Evolutionary conservation across 306 rosid genomes (phyloP).

Genomic region (Gynostemma pentaphyllum): DNA sequence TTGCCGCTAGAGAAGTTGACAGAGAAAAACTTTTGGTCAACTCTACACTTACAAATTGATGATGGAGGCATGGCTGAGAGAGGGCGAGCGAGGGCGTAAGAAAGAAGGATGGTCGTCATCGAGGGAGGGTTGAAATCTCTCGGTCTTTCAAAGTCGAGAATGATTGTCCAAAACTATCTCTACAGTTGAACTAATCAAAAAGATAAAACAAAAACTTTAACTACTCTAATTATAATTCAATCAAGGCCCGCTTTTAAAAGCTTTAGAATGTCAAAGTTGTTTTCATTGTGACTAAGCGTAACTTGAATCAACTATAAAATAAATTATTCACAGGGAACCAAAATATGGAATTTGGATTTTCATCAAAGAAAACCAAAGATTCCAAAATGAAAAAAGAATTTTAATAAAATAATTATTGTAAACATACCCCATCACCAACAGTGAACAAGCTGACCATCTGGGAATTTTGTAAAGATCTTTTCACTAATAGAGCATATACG

Average conservation of each 20-base stretch:
- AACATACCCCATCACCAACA: conserved; percentile 89
- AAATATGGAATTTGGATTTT: not conserved
- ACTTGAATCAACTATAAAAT: not conserved
- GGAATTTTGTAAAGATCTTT: conserved; percentile 59
- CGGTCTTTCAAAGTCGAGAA: no score
- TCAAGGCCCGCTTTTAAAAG: not conserved
- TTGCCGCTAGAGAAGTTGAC: no score
- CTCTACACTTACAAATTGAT: no score
- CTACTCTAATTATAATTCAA: no score
- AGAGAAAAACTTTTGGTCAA: no score
- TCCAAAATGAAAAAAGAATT: not conserved
- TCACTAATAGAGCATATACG: conserved; percentile 67
- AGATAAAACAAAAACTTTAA: not conserved
- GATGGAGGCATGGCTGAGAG: no score
- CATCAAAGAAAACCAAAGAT: not conserved
- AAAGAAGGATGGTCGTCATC: no score
- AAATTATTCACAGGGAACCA: not conserved
- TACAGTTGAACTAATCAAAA: not conserved
- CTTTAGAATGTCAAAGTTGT: not conserved
- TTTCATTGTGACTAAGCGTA: not conserved
- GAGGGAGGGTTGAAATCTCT: no score
- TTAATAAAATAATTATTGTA: not conserved
- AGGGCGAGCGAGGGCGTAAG: no score
- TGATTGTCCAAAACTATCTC: no score
- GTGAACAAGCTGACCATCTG: conserved; percentile 51